Base-by-base conservation (phyloP, 2,329 filamentous ascomycete genomes). In the Colletotrichum eremochloae region DNA sequence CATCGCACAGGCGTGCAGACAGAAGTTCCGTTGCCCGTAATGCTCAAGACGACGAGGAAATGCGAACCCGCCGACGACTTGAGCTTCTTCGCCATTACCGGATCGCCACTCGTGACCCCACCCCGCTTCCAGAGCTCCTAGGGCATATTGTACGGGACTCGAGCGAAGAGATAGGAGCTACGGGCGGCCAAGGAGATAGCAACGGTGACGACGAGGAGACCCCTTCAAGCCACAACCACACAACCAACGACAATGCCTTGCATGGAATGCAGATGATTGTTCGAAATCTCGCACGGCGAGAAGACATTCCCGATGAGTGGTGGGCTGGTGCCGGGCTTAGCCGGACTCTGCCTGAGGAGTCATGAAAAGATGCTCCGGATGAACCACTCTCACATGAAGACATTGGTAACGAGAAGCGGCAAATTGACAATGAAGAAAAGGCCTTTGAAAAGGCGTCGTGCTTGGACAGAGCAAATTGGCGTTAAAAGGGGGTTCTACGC, bases 291-390 rank as follows among this genome's bases (percentile, higher is more conserved):
- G 90, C 91, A 44, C 87, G 89, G 24, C 86, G 93, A 33, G 89
- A 94, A 77, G 93, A 95, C 76, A 92, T 96, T 66, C 92, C 93
- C 0, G 93, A 96, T 73, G 91, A 94, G 75, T 95, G 92, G 90
- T 97, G 94, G 94, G 89, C 89, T 71, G 88, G 89, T 77, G 91
- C 87, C 71, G 92, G 92, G 53, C 86, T 94, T 74, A 91, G 86
- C 77, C 88, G 91, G 74, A 91, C 86, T 18, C 81, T 90, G 67
- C 81, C 83, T 24, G 83, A 80, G 46, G 84, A 85, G 65, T 81
- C 81, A 15, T 77, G 42, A 58, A 53, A n/a, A 57, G 38, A 11
- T n/a, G 14, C 15, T 33, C 5, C 14, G 50, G 24, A 58, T 24
- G 63, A 29, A 36, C 1, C 48, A n/a, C 15, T 5, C n/a, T 33